Conservation (phyloP, 495 filamentous ascomycete genomes). For the Penicillium tannophilum region DNA sequence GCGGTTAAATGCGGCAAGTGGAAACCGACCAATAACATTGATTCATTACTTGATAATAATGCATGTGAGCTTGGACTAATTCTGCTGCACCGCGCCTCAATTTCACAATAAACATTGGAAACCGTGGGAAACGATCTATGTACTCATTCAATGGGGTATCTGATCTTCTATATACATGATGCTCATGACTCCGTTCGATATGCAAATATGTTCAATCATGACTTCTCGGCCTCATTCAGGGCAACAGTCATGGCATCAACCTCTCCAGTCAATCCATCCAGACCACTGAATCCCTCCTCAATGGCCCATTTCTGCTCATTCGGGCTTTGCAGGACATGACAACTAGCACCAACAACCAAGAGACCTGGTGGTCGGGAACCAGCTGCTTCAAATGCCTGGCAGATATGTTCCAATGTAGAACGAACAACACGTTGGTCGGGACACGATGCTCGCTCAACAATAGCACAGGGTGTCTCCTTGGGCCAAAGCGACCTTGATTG, state of each 20-base stretch:
- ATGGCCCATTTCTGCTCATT: conserved; percentile 72
- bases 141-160: conserved; percentile 21
- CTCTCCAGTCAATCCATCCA: conserved; percentile 49
- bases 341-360: conserved; percentile 84
- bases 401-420: conserved; percentile 78
- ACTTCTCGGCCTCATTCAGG: background rate
- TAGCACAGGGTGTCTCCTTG: conserved; percentile 76
- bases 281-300: conserved; percentile 81
- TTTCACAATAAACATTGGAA: no score
- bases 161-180: conserved; percentile 29
- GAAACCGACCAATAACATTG: background rate
- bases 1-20: background rate
- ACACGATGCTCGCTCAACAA: conserved; percentile 92
- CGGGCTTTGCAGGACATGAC: conserved; percentile 67
- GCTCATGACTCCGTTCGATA: conserved; percentile 13
- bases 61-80: no score
- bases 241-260: conserved; percentile 18
- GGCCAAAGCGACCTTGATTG: conserved; percentile 45
- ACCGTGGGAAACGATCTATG: no score
- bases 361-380: conserved; percentile 88
- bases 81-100: no score
- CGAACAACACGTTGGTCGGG: conserved; percentile 91
- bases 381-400: conserved; percentile 82
- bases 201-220: background rate
- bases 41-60: background rate